Percentiles rank a stretch among this genome's conserved stretches.
Conservation (phyloP, 2,329 filamentous ascomycete species). For the Phyllosticta citrichinensis region DNA sequence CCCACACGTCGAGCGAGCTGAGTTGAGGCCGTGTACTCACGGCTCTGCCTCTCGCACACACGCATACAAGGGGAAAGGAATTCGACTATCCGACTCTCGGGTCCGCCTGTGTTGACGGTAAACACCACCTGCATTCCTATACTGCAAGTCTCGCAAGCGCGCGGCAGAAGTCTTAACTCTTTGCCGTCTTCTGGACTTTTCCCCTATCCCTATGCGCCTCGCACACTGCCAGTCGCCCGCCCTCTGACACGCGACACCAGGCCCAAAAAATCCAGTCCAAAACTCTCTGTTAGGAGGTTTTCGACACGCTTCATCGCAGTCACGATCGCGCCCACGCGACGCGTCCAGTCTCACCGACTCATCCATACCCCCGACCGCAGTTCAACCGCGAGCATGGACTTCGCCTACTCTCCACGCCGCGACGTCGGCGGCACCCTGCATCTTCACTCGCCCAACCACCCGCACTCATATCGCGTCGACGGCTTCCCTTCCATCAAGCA, state of each 20-base stretch:
- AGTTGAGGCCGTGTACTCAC: conserved; percentile 10
- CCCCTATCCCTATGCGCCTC: conserved; percentile 9
- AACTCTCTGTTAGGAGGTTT: conserved; percentile 6
- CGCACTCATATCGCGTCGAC: conserved; percentile 68
- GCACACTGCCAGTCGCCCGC: neutral
- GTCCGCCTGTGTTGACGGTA: conserved; percentile 7
- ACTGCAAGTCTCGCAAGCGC: conserved; percentile 5
- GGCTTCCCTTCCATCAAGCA: conserved; percentile 72
- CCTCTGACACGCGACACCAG: conserved; percentile 6
- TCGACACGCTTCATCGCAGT: neutral
- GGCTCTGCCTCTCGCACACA: neutral
- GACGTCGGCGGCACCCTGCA: conserved; percentile 66
- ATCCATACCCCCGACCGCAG: conserved; percentile 2
- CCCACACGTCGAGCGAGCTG: conserved; percentile 7
- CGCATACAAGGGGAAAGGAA: conserved; percentile 6
- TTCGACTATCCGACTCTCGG: conserved; percentile 7
- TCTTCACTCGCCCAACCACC: conserved; percentile 66
- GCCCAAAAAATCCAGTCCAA: neutral
- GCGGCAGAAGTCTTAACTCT: conserved; percentile 9
- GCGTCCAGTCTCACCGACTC: conserved; percentile 4
- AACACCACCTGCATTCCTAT: conserved; percentile 10
- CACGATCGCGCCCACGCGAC: conserved; percentile 9
- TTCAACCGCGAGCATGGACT: conserved; percentile 31
- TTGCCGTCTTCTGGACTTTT: conserved; percentile 5
- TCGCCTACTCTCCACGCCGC: conserved; percentile 37